Evolutionary conservation across 2,329 filamentous ascomycete species (phyloP).

Genomic region (Colletotrichum sp.): DNA sequence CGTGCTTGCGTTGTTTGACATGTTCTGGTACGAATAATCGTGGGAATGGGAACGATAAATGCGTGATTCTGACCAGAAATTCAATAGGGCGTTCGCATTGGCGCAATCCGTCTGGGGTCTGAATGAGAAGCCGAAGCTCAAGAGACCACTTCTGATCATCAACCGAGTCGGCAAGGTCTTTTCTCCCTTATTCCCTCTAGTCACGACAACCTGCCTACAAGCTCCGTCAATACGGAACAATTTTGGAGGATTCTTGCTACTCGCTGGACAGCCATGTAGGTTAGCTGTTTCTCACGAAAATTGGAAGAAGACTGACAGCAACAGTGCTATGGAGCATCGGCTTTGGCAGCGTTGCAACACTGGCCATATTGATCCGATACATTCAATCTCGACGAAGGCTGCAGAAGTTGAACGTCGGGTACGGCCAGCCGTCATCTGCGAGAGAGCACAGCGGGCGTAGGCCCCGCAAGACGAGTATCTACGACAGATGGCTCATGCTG

Average conservation of each 20-base stretch:
- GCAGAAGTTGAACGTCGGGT: neutral
- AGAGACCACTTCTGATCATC: neutral
- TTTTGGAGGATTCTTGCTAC: neutral
- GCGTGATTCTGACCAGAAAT: rapidly evolving
- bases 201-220: neutral
- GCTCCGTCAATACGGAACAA: neutral
- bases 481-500: conserved; percentile 48
- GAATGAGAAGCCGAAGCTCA: neutral
- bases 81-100: neutral
- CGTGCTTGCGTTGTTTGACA: neutral
- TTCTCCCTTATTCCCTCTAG: neutral
- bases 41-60: rapidly evolving
- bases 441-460: neutral
- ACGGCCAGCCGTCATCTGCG: neutral
- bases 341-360: neutral
- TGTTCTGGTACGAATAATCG: neutral
- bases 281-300: rapidly evolving
- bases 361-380: neutral
- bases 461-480: conserved; percentile 31
- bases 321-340: neutral
- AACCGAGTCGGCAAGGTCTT: neutral
- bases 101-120: conserved; percentile 9
- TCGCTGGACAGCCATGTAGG: conserved; percentile 1
- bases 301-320: rapidly evolving
- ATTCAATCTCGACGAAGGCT: neutral